phyloP scores from a whole-genome alignment of 148 eudicot genomes.

The Arctostaphylos glauca region DNA sequence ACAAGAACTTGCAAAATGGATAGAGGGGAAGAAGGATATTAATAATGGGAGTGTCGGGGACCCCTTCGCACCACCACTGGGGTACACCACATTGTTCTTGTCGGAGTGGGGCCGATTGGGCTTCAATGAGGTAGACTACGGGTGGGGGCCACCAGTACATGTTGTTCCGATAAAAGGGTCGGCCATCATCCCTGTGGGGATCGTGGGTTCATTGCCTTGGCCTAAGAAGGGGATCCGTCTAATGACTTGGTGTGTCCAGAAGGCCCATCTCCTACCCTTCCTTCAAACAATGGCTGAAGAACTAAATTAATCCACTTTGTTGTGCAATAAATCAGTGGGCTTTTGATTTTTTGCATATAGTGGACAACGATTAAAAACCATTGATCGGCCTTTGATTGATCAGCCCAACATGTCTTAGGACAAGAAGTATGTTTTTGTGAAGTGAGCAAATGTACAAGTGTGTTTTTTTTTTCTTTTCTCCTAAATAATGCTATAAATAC shows the following conservation, averaged over 20 bases:
- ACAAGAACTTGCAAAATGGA: conserved; percentile 27
- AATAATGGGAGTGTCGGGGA: not conserved
- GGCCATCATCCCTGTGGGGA: conserved; percentile 28
- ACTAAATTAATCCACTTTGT: not conserved
- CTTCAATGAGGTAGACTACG: conserved; percentile 37
- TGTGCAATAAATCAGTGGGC: not conserved
- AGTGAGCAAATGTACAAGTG: too few relatives aligned
- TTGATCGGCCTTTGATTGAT: too few relatives aligned
- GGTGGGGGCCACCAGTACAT: conserved; percentile 35
- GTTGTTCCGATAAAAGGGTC: conserved; percentile 34
- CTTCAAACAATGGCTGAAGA: not conserved
- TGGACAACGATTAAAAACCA: too few relatives aligned
- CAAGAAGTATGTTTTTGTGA: too few relatives aligned
- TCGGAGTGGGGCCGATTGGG: conserved; percentile 41
- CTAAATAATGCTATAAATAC: too few relatives aligned
- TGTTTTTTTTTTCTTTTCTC: too few relatives aligned
- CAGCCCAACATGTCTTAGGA: too few relatives aligned
- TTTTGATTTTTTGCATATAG: too few relatives aligned
- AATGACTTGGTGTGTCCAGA: conserved; percentile 36
- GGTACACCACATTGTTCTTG: conserved; percentile 33
- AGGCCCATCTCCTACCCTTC: conserved; percentile 28
- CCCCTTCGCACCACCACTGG: conserved; percentile 34
- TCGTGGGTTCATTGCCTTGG: conserved; percentile 26
- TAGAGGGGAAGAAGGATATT: not conserved
- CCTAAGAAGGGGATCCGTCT: conserved; percentile 26